Base-by-base conservation (phyloP, 805 yeast species). In the Scheffersomyces spartinae region DNA sequence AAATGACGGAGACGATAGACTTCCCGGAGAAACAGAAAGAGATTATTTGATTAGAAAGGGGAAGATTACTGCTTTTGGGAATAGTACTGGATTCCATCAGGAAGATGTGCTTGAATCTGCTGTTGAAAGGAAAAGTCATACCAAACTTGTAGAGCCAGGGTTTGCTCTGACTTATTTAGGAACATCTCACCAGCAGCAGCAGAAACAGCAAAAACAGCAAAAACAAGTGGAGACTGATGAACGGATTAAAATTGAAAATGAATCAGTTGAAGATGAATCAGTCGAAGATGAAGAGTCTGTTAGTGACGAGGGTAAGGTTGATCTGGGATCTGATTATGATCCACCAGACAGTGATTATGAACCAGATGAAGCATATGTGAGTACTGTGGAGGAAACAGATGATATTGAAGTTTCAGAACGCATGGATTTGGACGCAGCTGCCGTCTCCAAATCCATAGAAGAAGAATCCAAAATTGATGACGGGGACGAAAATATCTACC, bases 11-110 rank as follows among this genome's bases (percentile, higher is more conserved):
- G 31, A 28, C 2, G 33, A 30, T 4, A 40, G 31, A 34, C 57
- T 68, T 5, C 72, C 79, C 0, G 80, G 69, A n/a, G 97, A 91
- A 42, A 52, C 84, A 0, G 80, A 79, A 42, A 71, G 71, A 29
- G 96, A 86, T 26, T 86, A 52, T 42, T 59, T 91, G 32, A 70
- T 91, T 0, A 64, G 98, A 35, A 86, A 88, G 0, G 98, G 98
- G 15, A 75, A 84, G 46, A 71, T 85, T 29, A 91, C 98, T 0
- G 97, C 97, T 1, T 91, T 91, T 58, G 94, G 95, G 7, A 69
- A 71, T 16, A 53, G 70, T 12, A 61, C 64, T 20, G 75, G 71
- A 2, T 79, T 83, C 38, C 62, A 56, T 10, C 62, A 61, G 20
- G 39, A 25, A 3, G 39, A 43, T 4, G 64, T 55, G 2, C 55